Evolutionary conservation across 257 asterid species (phyloP).

Genomic region (Nicotiana knightiana): DNA sequence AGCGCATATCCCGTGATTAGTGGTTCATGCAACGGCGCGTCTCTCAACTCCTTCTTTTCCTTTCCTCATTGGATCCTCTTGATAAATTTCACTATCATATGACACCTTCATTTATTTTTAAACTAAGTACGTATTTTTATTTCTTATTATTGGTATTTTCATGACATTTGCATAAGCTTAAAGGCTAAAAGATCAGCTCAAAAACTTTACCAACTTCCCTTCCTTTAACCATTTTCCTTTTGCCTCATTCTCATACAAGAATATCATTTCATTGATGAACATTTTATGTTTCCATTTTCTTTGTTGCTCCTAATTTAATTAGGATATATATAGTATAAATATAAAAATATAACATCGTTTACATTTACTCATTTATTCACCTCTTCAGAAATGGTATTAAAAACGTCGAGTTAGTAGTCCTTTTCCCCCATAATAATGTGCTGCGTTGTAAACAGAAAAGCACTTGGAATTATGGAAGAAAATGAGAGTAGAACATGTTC

Average conservation of each 20-base stretch:
- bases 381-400: background rate
- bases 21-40: slow-evolving; percentile 27
- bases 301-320: background rate
- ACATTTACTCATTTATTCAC: too few relatives aligned
- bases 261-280: background rate
- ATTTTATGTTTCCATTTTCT: background rate
- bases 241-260: background rate
- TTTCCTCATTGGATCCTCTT: slow-evolving; percentile 5
- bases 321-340: too few relatives aligned
- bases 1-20: slow-evolving; percentile 45
- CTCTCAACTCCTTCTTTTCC: background rate
- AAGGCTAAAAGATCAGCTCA: background rate
- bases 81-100: background rate
- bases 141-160: background rate
- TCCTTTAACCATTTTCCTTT: background rate
- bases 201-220: background rate
- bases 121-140: background rate
- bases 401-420: background rate
- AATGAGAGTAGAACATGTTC: background rate
- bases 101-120: background rate
- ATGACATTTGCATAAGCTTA: background rate
- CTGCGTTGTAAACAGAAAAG: slow-evolving; percentile 7
- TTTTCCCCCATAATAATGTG: background rate
- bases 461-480: background rate
- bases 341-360: too few relatives aligned